These are phyloP conservation scores for Myxozyma geophila DNA, from an alignment of 805 yeast species.

Conservation along the genomic window DNA sequence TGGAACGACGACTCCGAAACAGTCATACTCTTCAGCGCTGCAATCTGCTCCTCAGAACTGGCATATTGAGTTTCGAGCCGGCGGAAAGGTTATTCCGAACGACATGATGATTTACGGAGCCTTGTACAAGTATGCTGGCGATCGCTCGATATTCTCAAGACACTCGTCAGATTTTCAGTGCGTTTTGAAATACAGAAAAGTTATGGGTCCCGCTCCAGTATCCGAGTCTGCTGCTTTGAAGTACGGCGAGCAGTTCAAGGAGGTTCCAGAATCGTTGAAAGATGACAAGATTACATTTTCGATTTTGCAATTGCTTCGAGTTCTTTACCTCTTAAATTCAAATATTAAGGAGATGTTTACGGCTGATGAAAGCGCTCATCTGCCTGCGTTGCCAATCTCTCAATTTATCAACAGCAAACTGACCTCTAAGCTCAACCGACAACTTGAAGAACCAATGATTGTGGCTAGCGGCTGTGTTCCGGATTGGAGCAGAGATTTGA, in stretches of 20 bases:
- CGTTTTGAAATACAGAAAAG: conserved; percentile 21
- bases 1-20: conserved; percentile 18
- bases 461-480: conserved; percentile 76
- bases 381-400: conserved; percentile 32
- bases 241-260: conserved; percentile 19
- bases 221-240: conserved; percentile 2
- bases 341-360: conserved; percentile 35
- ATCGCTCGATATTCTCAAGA: conserved; percentile 17
- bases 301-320: conserved; percentile 39
- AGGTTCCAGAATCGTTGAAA: conserved; percentile 22
- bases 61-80: conserved; percentile 59
- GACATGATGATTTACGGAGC: conserved; percentile 79
- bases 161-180: conserved; percentile 7
- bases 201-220: conserved; percentile 26
- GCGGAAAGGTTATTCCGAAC: conserved; percentile 59
- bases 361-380: conserved; percentile 1
- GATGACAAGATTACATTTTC: conserved; percentile 29
- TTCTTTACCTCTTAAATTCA: conserved; percentile 41
- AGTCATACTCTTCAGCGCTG: conserved; percentile 31
- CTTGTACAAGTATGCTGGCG: conserved; percentile 53
- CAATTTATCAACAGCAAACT: conserved; percentile 75
- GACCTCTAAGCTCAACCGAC: conserved; percentile 83
- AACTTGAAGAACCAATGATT: conserved; percentile 84
- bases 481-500: conserved; percentile 76
- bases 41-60: conserved; percentile 38